phyloP scores from a whole-genome alignment of 2,329 filamentous ascomycete species.

The Cercospora janseana region DNA sequence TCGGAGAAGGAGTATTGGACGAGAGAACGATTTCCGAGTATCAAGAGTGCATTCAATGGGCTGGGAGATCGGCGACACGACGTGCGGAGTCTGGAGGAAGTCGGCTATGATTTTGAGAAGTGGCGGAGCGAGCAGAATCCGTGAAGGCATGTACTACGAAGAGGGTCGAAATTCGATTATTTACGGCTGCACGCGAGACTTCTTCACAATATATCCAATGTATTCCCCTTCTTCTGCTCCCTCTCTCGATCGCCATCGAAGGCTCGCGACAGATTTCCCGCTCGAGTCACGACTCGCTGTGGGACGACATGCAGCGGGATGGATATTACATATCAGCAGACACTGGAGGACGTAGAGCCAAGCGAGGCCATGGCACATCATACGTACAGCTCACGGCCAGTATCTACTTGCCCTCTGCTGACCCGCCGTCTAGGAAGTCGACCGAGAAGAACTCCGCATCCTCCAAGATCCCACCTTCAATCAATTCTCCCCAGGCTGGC shows the following conservation, averaged over 20 bases:
- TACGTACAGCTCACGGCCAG: neutral
- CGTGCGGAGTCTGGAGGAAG: conserved; percentile 65
- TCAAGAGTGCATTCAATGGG: conserved; percentile 69
- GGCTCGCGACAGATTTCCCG: neutral
- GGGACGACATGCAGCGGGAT: neutral
- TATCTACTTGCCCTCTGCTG: neutral
- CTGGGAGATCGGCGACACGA: conserved; percentile 56
- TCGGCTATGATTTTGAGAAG: conserved; percentile 54
- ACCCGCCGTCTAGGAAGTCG: neutral
- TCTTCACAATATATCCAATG: too few species aligned
- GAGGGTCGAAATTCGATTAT: neutral
- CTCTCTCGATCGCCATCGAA: too few species aligned
- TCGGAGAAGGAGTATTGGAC: conserved; percentile 69
- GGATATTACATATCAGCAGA: neutral
- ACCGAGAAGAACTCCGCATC: conserved; percentile 3
- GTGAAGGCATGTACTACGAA: conserved; percentile 10
- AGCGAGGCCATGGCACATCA: conserved; percentile 5
- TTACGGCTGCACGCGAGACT: neutral
- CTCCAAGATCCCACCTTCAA: conserved; percentile 6
- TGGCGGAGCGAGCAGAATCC: conserved; percentile 31
- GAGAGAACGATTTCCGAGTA: conserved; percentile 63
- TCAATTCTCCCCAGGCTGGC: neutral
- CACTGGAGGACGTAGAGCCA: neutral
- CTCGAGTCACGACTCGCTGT: neutral
- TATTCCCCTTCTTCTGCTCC: too few species aligned